Base-by-base conservation (phyloP, 805 yeast species). In the Saturnispora bothae region DNA sequence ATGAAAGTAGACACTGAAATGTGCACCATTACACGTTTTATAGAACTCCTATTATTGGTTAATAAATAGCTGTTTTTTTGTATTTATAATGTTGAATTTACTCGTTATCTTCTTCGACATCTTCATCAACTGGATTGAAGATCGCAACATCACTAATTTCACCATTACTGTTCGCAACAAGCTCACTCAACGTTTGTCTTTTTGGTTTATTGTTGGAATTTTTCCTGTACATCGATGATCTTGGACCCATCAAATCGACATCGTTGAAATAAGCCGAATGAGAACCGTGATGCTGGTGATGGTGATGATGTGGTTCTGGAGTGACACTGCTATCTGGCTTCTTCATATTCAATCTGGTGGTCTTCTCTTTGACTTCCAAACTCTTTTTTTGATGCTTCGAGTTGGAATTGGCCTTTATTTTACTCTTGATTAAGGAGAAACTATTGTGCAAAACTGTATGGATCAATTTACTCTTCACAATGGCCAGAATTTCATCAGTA, bases 341-440 rank as follows among this genome's bases (percentile, higher is more conserved):
- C 18, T 18, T 30, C 14, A 18, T 10, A 12, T 6, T 18, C 4
- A 30, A 4, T 6, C 33, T 17, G 6, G 22, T 17, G 18, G 17
- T 5, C 8, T 17, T 6, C 12, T 6, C 5, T 28, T 9, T 18
- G 10, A 12, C 27, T n/a, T 7, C 16, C 10, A n/a, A 15, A 22
- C 10, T 22, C 18, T 14, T 20, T 19, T n/a, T 31, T 21, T 14
- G 45, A 33, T 7, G 42, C 39, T 13, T 31, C 31, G 28, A 40
- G 29, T 13, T 13, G 27, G 38, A 39, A 5, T 26, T 20, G 4
- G 17, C 14, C 22, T 33, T 67, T 41, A 89, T 60, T 57, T 83
- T 85, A 55, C 85, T 85, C 15, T 83, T 78, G 20, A 88, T 57
- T 34, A 89, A 71, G 42, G 81, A 77, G 3, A 94, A 95, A 0